Conservation (phyloP, 2,329 filamentous ascomycete genomes). For the Xylariaceae sp. region DNA sequence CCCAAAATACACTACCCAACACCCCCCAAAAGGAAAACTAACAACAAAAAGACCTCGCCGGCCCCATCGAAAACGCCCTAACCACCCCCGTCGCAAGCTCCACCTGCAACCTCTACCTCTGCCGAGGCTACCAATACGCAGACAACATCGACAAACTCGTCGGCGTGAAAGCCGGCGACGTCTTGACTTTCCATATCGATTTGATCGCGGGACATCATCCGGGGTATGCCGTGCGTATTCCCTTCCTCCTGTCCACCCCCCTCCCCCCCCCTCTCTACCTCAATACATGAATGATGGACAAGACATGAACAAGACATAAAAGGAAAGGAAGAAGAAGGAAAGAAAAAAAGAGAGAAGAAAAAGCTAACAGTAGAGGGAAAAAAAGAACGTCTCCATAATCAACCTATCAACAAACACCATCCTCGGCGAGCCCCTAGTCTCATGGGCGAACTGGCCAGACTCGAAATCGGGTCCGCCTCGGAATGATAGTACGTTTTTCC, state of each 20-base stretch:
- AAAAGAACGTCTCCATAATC: slow-evolving; percentile 45
- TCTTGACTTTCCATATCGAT: slow-evolving; percentile 35
- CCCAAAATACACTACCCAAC: too few relatives aligned
- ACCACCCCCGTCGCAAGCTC: slow-evolving; percentile 22
- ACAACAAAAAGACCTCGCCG: slow-evolving; percentile 17
- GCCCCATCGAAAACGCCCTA: slow-evolving; percentile 30
- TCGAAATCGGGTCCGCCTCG: slow-evolving; percentile 21
- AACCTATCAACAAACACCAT: slow-evolving; percentile 42
- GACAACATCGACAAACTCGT: slow-evolving; percentile 30
- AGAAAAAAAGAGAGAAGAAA: too few relatives aligned
- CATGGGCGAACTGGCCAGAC: slow-evolving; percentile 35
- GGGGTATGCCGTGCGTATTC: slow-evolving; percentile 27
- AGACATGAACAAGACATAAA: too few relatives aligned
- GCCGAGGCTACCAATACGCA: slow-evolving; percentile 32
- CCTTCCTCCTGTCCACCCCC: too few relatives aligned
- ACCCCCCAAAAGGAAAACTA: too few relatives aligned
- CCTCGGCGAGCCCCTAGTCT: slow-evolving; percentile 44
- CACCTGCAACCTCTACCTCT: slow-evolving; percentile 28
- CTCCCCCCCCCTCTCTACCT: too few relatives aligned
- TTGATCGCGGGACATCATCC: slow-evolving; percentile 37
- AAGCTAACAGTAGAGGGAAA: neutral
- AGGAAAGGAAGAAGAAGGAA: too few relatives aligned
- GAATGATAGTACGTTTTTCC: slow-evolving; percentile 35
- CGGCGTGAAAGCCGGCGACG: slow-evolving; percentile 32
- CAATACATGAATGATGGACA: too few relatives aligned